Evolutionary conservation across 2,329 filamentous ascomycete species (phyloP).

Genomic region (Phoma sp.): DNA sequence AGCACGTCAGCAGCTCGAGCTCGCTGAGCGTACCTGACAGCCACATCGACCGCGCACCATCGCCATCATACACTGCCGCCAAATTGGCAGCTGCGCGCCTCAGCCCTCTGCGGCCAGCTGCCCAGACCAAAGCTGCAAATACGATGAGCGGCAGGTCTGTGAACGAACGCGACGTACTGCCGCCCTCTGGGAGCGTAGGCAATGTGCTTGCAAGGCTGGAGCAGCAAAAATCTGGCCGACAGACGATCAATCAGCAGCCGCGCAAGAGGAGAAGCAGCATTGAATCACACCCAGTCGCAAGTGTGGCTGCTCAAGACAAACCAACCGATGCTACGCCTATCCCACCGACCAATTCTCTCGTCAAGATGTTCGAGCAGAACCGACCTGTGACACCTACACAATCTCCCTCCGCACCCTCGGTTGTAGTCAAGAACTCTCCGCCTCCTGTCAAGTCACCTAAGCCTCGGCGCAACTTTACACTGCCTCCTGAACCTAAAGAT

Average conservation of each 20-base stretch:
- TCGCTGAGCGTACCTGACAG: constrained; percentile 40
- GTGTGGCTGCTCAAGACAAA: constrained; percentile 28
- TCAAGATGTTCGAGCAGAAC: constrained; percentile 71
- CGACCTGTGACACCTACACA: constrained; percentile 30
- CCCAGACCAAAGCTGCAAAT: constrained; percentile 19
- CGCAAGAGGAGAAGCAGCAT: constrained; percentile 25
- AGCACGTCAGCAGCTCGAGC: constrained; percentile 36
- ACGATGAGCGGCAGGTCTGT: constrained; percentile 31
- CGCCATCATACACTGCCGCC: constrained; percentile 67
- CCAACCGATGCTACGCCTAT: constrained; percentile 64
- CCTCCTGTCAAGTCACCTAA: constrained; percentile 52
- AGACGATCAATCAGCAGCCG: constrained; percentile 21
- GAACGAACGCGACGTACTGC: constrained; percentile 39
- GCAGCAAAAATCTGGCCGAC: constrained; percentile 24
- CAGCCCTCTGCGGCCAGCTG: constrained; percentile 50
- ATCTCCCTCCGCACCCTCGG: constrained; percentile 21
- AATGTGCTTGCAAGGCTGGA: constrained; percentile 42
- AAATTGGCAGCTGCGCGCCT: constrained; percentile 68
- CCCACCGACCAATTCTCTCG: constrained; percentile 67
- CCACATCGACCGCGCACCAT: constrained; percentile 42
- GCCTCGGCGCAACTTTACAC: constrained; percentile 43
- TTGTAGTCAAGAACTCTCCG: constrained; percentile 30
- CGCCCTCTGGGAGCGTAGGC: constrained; percentile 43
- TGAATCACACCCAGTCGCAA: constrained; percentile 21
- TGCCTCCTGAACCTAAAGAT: constrained; percentile 38